Evolutionary conservation across 2,329 filamentous ascomycete species (phyloP), one percentile per base, ranked within the genome.

Genomic region (Fusarium lateritium): DNA sequence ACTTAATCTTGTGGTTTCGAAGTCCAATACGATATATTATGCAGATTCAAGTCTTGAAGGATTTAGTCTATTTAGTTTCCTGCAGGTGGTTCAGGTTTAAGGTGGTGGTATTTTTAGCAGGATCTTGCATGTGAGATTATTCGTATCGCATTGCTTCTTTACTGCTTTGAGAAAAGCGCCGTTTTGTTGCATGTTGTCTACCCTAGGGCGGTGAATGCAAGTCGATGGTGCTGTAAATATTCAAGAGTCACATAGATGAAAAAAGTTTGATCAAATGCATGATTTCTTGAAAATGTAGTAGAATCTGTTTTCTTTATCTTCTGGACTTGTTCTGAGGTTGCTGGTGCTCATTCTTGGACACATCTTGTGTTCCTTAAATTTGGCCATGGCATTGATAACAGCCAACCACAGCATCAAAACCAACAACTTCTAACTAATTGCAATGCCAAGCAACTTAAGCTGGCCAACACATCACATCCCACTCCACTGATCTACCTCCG

Each of bases 141-240:
- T 50, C 15, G 21, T 67, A 46, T 58, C 40, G n/a, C 19, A 5
- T 24, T 40, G 14, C 14, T 42, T 65, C 24, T 34, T 42, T 43
- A 2, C 63, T 22, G 40, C 28, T 54, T 67, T 19, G n/a, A 61
- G 65, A 38, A 57, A 56, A 50, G 54, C 44, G 54, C 19, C 44
- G 50, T 56, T 15, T 40, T 28, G n/a, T 9, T 31, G 28, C 42
- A 40, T 33, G 9, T 40, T 21, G 10, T 13, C 42, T 61, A 47
- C 59, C 42, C 28, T 43, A 19, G 33, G 44, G 15, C 28, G 21
- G 22, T n/a, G 42, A 43, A 34, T 15, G 11, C 22, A 28, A 13
- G 10, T 11, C 10, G 10, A 31, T 5, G 10, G 10, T 42, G 19
- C 7, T 15, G 6, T 42, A 1, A 14, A 21, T 21, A 19, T 6